Conservation (phyloP, 148 eudicot genomes). For the Rhododendron vialii region DNA sequence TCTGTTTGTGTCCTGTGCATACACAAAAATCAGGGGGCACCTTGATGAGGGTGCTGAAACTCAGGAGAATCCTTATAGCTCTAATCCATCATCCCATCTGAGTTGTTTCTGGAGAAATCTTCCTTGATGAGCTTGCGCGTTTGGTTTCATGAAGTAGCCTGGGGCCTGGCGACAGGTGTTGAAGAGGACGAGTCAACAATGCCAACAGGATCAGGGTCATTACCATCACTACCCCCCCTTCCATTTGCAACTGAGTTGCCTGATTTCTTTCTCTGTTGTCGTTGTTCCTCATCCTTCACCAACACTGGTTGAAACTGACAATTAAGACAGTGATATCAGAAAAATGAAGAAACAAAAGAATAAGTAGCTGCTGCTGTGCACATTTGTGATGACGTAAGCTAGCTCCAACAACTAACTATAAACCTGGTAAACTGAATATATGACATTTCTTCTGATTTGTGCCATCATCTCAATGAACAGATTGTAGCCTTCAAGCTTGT, state of each 20-base stretch:
- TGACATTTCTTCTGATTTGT: slow-evolving; percentile 90
- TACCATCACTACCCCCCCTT: slow-evolving; percentile 22
- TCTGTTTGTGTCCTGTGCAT: not conserved
- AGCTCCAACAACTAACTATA: slow-evolving; percentile 15
- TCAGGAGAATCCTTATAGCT: not conserved
- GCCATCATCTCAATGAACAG: slow-evolving; percentile 99
- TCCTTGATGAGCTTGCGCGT: not conserved
- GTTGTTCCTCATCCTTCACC: slow-evolving; percentile 68
- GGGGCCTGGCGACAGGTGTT: slow-evolving; percentile 22
- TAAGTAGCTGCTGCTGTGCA: not conserved
- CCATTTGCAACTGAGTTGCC: slow-evolving; percentile 31
- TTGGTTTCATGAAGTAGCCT: slow-evolving; percentile 18
- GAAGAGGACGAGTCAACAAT: slow-evolving; percentile 31
- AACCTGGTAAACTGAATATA: slow-evolving; percentile 96
- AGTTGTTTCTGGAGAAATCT: not conserved
- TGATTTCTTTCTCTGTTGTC: slow-evolving; percentile 28
- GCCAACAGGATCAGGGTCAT: slow-evolving; percentile 22
- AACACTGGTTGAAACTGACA: slow-evolving; percentile 82
- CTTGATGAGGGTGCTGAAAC: not conserved
- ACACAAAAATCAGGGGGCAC: not conserved
- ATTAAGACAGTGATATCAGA: not conserved
- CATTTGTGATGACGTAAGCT: not conserved
- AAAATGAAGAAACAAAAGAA: not conserved
- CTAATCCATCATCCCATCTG: not conserved
- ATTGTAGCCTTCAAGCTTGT: slow-evolving; percentile 98